Base-by-base conservation (phyloP, 2,329 filamentous ascomycete genomes). In the Colletotrichum magnum region DNA sequence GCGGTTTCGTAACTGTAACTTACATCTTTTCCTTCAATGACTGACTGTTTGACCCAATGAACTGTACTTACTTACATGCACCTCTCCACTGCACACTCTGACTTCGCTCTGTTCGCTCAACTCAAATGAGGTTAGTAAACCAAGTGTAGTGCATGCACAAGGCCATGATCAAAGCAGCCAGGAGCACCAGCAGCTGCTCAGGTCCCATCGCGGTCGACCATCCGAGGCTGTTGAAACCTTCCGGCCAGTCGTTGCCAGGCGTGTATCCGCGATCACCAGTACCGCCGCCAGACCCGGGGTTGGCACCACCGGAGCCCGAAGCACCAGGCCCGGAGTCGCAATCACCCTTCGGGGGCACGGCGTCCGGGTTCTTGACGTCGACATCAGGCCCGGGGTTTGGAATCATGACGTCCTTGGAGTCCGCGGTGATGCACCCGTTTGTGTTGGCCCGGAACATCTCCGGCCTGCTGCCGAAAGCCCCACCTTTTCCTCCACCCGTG, bases 361-460 rank as follows among this genome's bases (percentile, higher is more conserved):
- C 58, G 39, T 56, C 21, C 15, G 3, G 64, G 13, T 75, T 76
- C 3, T 72, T 75, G 56, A 76, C 72, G 66, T 75, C 78, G 16
- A 90, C 82, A 6, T 85, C 81, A 0, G 80, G 75, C 1, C 92
- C 92, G 0, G 92, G 88, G 58, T 89, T 78, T 15, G 91, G 90
- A 80, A 90, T 94, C 45, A 81, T 69, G 6, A 92, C 81, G 57
- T 92, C 88, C 5, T 80, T 76, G 21, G 80, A 78, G 56, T 86
- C 82, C 0, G 74, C 75, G 2, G 87, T 90, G 2, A 72, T 79
- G 76, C 92, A 94, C 0, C 75, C 78, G 18, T 87, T 85, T 2
- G 78, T 75, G 75, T 94, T 94, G 75, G 90, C 92, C 12, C 89
- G 81, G 72, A 94, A 93, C 80, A 94, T 88, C 32, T 88, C 81